Evolutionary conservation across 176 grass and related monocot genomes (phyloP).

Genomic region (Alloteropsis semialata): DNA sequence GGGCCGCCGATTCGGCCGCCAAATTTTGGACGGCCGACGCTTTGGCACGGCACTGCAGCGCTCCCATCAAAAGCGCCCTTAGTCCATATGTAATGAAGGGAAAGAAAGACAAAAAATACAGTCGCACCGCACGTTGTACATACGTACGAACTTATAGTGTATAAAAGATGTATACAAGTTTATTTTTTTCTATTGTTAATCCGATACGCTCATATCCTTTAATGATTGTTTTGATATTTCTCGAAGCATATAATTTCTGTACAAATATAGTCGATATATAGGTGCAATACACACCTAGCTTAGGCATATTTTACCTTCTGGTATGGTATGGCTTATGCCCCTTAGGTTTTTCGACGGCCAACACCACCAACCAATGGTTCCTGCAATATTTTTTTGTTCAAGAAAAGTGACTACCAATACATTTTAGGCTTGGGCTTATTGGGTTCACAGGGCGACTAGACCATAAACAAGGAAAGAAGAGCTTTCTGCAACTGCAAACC

Average conservation of each 20-base stretch:
- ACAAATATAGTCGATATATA: not conserved
- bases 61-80: too few relatives aligned
- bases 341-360: not conserved
- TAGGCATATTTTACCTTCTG: not conserved
- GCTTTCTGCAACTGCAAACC: constrained; percentile 19
- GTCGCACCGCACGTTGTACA: too few relatives aligned
- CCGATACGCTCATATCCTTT: not conserved
- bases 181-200: not conserved
- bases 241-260: not conserved
- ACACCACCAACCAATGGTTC: not conserved
- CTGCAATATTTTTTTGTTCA: not conserved
- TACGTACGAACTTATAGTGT: too few relatives aligned
- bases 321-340: not conserved
- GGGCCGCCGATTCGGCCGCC: too few relatives aligned
- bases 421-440: not conserved
- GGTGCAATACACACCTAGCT: not conserved
- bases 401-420: not conserved
- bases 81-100: not conserved
- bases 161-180: too few relatives aligned
- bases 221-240: not conserved
- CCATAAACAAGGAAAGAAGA: constrained; percentile 15
- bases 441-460: constrained; percentile 17
- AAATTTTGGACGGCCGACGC: too few relatives aligned
- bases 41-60: too few relatives aligned
- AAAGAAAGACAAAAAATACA: not conserved